Base-by-base conservation (phyloP, 78 protist genomes). In the Emiliania huxleyi region DNA sequence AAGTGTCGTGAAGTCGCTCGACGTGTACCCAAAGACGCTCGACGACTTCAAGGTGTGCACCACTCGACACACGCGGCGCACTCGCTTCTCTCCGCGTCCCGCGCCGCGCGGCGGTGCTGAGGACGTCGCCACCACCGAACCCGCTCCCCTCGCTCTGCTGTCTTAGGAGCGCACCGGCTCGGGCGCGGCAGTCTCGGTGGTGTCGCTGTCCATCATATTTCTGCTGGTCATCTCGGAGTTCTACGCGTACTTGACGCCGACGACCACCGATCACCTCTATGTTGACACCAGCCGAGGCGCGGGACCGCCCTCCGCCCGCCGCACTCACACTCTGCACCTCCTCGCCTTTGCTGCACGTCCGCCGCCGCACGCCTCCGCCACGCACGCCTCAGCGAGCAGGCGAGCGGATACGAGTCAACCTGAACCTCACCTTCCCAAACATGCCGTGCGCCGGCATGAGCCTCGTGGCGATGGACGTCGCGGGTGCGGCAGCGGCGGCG, bases 31-130 rank as follows among this genome's bases (percentile, higher is more conserved):
- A 38, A 97, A 97, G 95, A 96, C 97, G 25, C 89, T 94, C 19
- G 98, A 97, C 45, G 98, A 97, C 79, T 97, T 97, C 55, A 92
- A 96, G 52, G n/a, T n/a, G n/a, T n/a, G n/a, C n/a, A n/a, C n/a
- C n/a, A n/a, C n/a, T n/a, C n/a, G n/a, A n/a, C n/a, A n/a, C n/a
- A n/a, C n/a, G n/a, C n/a, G n/a, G n/a, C n/a, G n/a, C n/a, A n/a
- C n/a, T n/a, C n/a, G n/a, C n/a, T n/a, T n/a, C n/a, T n/a, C n/a
- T n/a, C n/a, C n/a, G n/a, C n/a, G n/a, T n/a, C n/a, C n/a, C n/a
- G n/a, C n/a, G n/a, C n/a, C n/a, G n/a, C n/a, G n/a, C n/a, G n/a
- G n/a, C n/a, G n/a, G n/a, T n/a, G n/a, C n/a, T n/a, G n/a, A n/a
- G n/a, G n/a, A n/a, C n/a, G n/a, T n/a, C n/a, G n/a, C n/a, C n/a